These are phyloP conservation scores for Acer campestre DNA, from an alignment of 345 rosid species.

Conservation along the genomic window DNA sequence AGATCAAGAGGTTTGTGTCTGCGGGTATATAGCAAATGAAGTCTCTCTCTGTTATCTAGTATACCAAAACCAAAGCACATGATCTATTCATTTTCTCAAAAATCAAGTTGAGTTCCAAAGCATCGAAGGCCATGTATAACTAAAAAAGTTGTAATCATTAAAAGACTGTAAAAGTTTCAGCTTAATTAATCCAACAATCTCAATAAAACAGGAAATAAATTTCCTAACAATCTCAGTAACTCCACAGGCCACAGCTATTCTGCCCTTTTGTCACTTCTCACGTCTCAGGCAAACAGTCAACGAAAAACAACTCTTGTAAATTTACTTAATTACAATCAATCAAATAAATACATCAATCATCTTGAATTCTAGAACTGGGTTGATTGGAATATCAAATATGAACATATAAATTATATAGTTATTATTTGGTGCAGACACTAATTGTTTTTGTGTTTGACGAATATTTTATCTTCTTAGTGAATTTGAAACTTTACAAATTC, in stretches of 20 bases:
- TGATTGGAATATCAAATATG: not conserved
- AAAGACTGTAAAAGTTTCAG: too few relatives aligned
- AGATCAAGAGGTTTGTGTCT: not conserved
- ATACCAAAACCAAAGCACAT: conserved; percentile 1
- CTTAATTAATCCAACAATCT: too few relatives aligned
- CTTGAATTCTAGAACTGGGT: not conserved
- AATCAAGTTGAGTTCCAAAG: not conserved
- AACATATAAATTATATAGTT: too few relatives aligned
- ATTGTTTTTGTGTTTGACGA: too few relatives aligned
- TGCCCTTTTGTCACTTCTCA: too few relatives aligned
- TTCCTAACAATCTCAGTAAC: too few relatives aligned
- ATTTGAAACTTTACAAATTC: too few relatives aligned
- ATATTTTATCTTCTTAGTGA: too few relatives aligned
- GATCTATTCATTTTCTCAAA: not conserved
- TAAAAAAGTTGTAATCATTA: too few relatives aligned
- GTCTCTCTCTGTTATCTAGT: not conserved
- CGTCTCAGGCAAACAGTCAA: not conserved
- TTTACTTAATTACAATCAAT: too few relatives aligned
- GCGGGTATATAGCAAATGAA: not conserved
- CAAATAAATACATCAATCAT: not conserved
- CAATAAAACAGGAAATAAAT: too few relatives aligned
- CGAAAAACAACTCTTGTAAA: not conserved
- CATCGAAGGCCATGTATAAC: not conserved
- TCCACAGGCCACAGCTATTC: too few relatives aligned
- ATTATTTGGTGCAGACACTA: not conserved